phyloP scores from a whole-genome alignment of 441 rosid species.

The Gossypium davidsonii region DNA sequence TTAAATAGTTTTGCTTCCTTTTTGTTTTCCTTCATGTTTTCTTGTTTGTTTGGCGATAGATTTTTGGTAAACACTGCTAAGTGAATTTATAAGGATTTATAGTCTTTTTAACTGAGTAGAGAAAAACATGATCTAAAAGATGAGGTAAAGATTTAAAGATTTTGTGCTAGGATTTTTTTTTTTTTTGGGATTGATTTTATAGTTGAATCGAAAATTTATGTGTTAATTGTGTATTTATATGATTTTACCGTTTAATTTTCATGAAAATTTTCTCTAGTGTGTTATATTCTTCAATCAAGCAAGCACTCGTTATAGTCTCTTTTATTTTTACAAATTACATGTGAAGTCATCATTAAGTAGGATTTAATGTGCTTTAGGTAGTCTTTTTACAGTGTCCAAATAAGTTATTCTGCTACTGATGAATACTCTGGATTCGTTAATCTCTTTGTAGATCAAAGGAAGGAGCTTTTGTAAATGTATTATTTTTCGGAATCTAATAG shows the following conservation, averaged over 20 bases:
- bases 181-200: not conserved
- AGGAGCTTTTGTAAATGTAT: slow-evolving; percentile 10
- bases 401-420: slow-evolving; percentile 12
- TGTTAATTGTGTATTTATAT: not conserved
- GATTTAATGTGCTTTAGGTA: not conserved
- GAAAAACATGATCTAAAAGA: not conserved
- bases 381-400: slow-evolving; percentile 14
- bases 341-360: not conserved
- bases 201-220: not conserved
- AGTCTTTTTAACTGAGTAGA: not conserved
- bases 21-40: slow-evolving; percentile 4
- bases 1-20: slow-evolving; percentile 10
- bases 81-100: not conserved
- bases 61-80: not conserved
- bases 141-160: not conserved
- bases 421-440: slow-evolving; percentile 14
- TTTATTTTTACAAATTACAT: not conserved
- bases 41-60: not conserved
- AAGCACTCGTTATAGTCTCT: not conserved
- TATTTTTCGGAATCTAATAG: slow-evolving; percentile 13
- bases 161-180: not conserved
- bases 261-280: not conserved
- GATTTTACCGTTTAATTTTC: not conserved
- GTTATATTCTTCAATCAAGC: not conserved
- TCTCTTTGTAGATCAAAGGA: slow-evolving; percentile 20